Evolutionary conservation across 78 protist species (phyloP), one percentile per base, ranked within the genome.

Genomic region (Chrysochromulina tobinii): DNA sequence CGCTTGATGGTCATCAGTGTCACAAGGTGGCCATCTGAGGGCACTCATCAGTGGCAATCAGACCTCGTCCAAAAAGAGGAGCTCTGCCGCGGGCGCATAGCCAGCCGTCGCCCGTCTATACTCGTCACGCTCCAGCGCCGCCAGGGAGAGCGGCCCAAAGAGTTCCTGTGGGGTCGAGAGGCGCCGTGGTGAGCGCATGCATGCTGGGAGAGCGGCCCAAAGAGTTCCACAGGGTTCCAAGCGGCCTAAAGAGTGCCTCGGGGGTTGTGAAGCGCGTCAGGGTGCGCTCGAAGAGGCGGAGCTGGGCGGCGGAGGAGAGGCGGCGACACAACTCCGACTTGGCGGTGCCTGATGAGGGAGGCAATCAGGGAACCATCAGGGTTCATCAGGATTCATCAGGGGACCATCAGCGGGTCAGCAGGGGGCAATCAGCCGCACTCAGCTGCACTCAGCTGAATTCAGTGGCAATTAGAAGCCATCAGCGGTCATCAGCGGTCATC

Each of bases 91-190:
- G 50, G 90, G 90, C 66, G 68, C 58, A 61, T 27, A 58, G 27
- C 64, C 72, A 9, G 12, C 48, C 8, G 25, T 53, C 6, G 58
- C 61, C n/a, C 90, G 90, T 18, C 54, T 8, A 48, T 54, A 86
- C 61, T 53, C 59, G 81, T 67, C 90, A 3, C 21, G 48, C 61
- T 87, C 90, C 61, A 87, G 81, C 2, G 90, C 90, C 2, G 81
- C 81, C 64, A 87, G 90, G 27, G 90, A 87, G 64, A 87, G 90
- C 18, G 90, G 90, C 48, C 90, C 90, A 9, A 87, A 87, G 64
- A 87, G 75, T 64, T 81, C 87, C 64, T 59, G 23, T 59, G 64
- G 64, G 23, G 12, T 59, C 64, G 64, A 59, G 64, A 38, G 38
- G 38, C 38, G 38, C 38, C 38, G 38, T 38, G 38, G 38, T 38